These are phyloP conservation scores for Basipetospora chlamydospora DNA, from an alignment of 2,329 filamentous ascomycete genomes.

Conservation along the genomic window DNA sequence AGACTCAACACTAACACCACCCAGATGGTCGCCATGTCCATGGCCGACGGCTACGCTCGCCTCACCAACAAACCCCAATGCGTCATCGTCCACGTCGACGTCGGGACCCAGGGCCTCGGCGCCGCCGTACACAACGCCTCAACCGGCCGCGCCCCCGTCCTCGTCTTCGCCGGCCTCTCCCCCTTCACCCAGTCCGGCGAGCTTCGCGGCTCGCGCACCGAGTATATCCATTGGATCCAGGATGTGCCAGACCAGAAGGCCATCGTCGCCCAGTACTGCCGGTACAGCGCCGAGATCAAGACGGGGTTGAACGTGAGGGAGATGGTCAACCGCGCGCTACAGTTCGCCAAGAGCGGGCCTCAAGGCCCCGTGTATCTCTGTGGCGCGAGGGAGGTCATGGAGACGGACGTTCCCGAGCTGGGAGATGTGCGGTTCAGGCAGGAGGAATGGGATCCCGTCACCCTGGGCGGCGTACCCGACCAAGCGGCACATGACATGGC, in stretches of 20 bases:
- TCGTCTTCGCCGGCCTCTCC: conserved; percentile 66
- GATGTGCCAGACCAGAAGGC: conserved; percentile 70
- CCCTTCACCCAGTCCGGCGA: conserved; percentile 68
- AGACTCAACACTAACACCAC: too few relatives aligned
- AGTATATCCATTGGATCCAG: conserved; percentile 80
- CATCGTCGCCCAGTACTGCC: conserved; percentile 73
- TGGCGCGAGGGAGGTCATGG: conserved; percentile 70
- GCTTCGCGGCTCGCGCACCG: conserved; percentile 60
- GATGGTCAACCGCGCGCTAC: conserved; percentile 71
- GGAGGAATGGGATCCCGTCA: conserved; percentile 54
- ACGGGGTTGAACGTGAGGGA: conserved; percentile 78
- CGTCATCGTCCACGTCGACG: conserved; percentile 69
- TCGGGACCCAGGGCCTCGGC: conserved; percentile 65
- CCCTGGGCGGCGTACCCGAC: conserved; percentile 43
- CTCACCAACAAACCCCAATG: conserved; percentile 59
- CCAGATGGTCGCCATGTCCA: conserved; percentile 72
- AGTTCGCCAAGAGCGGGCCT: conserved; percentile 65
- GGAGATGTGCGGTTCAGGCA: conserved; percentile 58
- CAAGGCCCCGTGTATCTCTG: conserved; percentile 68
- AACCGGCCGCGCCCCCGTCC: conserved; percentile 56
- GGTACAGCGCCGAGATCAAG: conserved; percentile 72
- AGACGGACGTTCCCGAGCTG: conserved; percentile 58
- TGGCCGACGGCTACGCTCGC: conserved; percentile 69
- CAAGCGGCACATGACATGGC: conserved; percentile 44
- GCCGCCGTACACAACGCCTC: conserved; percentile 70